Evolutionary conservation across 176 grass and related monocot species (phyloP).

Genomic region (Thalia dealbata): DNA sequence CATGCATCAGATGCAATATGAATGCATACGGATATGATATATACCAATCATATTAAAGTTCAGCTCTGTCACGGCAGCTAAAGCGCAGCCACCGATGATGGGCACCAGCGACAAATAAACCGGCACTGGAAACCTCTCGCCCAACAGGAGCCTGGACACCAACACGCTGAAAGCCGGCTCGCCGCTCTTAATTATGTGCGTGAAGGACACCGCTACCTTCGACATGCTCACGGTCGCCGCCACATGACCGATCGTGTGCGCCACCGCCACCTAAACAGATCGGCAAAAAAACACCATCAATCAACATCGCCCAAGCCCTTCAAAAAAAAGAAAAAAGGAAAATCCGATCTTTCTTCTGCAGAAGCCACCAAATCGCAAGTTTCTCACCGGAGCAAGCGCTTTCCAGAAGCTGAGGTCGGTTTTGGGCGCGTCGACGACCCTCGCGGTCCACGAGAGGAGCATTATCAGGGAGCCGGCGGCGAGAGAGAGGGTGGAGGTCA

Average conservation of each 20-base stretch:
- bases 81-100: slow-evolving; percentile 79
- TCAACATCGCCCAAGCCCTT: not conserved
- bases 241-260: slow-evolving; percentile 94
- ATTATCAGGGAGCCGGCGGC: slow-evolving; percentile 93
- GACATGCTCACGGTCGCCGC: slow-evolving; percentile 96
- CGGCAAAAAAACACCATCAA: not conserved
- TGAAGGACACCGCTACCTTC: slow-evolving; percentile 93
- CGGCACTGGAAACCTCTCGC: slow-evolving; percentile 55
- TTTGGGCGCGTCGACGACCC: slow-evolving; percentile 46
- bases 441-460: slow-evolving; percentile 68
- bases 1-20: too few relatives aligned
- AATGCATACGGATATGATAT: not conserved
- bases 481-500: slow-evolving; percentile 73
- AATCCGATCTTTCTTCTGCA: not conserved
- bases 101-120: slow-evolving; percentile 82
- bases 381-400: slow-evolving; percentile 54
- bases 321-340: not conserved
- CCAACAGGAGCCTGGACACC: slow-evolving; percentile 66
- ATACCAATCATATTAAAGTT: slow-evolving; percentile 94
- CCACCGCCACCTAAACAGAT: slow-evolving; percentile 62
- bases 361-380: not conserved
- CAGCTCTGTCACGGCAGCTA: slow-evolving; percentile 78
- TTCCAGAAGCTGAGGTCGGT: slow-evolving; percentile 90
- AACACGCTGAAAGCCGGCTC: slow-evolving; percentile 93
- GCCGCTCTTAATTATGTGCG: slow-evolving; percentile 95